phyloP scores from a whole-genome alignment of 306 rosid genomes.

The Ochetophila trinervis region DNA sequence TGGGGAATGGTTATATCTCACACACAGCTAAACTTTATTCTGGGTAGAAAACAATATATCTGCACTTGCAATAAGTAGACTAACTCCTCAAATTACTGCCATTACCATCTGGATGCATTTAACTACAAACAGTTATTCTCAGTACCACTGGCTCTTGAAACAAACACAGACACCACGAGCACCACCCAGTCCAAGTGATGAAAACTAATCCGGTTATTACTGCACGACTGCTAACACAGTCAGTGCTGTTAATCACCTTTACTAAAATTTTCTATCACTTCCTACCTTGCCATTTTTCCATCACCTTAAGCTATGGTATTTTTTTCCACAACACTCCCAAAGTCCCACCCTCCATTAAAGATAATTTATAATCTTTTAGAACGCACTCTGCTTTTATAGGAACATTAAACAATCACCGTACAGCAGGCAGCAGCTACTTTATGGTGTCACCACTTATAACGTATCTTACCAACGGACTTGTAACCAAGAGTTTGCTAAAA shows the following conservation, averaged over 20 bases:
- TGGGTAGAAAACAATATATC: too few species aligned
- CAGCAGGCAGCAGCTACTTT: not conserved
- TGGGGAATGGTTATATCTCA: not conserved
- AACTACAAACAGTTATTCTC: too few species aligned
- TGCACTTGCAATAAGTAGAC: too few species aligned
- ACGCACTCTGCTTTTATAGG: not conserved
- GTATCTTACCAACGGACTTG: not conserved
- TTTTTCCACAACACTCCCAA: too few species aligned
- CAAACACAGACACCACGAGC: too few species aligned
- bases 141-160: too few species aligned
- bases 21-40: too few species aligned
- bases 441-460: not conserved
- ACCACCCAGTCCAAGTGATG: not conserved
- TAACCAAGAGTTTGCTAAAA: not conserved
- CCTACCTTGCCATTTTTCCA: not conserved
- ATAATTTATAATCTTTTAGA: too few species aligned
- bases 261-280: not conserved
- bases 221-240: slow-evolving; percentile 3
- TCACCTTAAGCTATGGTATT: too few species aligned
- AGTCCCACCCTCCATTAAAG: too few species aligned
- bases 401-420: slow-evolving; percentile 9
- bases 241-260: not conserved
- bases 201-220: not conserved
- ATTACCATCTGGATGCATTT: too few species aligned
- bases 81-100: not conserved